Percentiles rank a stretch among this genome's conserved stretches.
phyloP scores from a whole-genome alignment of 768 basidiomycete species.

The Kwoniella bestiolae region DNA sequence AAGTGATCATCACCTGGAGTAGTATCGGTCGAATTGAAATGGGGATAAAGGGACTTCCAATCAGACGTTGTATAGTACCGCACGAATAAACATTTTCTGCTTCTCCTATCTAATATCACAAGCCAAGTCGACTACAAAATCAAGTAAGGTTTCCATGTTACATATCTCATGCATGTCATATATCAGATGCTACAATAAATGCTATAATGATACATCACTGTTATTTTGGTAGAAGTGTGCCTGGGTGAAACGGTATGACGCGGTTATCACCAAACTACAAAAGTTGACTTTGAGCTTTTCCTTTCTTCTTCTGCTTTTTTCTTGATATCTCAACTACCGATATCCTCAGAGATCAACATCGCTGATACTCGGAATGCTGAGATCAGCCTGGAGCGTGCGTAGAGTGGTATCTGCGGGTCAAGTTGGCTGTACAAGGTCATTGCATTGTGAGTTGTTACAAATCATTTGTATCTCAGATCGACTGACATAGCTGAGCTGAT shows the following conservation, averaged over 20 bases:
- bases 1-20: background rate
- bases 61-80: background rate
- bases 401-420: background rate
- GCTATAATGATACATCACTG: background rate
- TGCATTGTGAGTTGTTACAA: slow-evolving; percentile 21
- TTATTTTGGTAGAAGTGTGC: background rate
- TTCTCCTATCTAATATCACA: background rate
- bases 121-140: no score
- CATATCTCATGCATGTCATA: background rate
- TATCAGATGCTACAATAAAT: background rate
- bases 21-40: background rate
- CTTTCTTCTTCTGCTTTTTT: background rate
- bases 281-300: background rate
- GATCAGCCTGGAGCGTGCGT: slow-evolving; percentile 10
- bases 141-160: background rate
- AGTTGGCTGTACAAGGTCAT: background rate
- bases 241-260: background rate
- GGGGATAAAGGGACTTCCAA: background rate
- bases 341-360: no score
- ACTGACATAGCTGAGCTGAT: no score
- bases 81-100: background rate
- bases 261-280: background rate
- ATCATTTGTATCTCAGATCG: no score
- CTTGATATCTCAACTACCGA: no score
- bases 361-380: background rate